A percentile compares a stretch with the other conserved stretches of the same genome.
These are phyloP conservation scores for Urochloa ruziziensis DNA, from an alignment of 176 grass and related monocot genomes.

Conservation along the genomic window DNA sequence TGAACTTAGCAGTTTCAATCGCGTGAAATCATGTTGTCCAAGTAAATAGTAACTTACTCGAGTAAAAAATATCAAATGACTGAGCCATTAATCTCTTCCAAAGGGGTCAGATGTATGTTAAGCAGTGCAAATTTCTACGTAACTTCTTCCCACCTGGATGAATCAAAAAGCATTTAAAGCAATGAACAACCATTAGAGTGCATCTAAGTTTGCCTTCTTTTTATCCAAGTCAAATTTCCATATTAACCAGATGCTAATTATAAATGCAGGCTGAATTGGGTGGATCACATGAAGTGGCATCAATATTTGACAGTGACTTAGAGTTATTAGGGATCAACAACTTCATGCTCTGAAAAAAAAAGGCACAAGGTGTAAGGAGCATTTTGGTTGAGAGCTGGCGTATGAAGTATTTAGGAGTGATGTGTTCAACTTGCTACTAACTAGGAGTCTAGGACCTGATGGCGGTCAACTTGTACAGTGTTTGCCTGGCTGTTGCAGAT, in stretches of 20 bases:
- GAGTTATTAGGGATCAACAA: slow-evolving; percentile 42
- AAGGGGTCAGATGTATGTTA: background rate
- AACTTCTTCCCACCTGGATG: background rate
- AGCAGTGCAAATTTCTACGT: background rate
- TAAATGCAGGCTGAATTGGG: slow-evolving; percentile 56
- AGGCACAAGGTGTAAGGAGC: background rate
- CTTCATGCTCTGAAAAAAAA: slow-evolving; percentile 42
- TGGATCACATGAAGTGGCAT: slow-evolving; percentile 53
- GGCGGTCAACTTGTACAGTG: slow-evolving; percentile 24
- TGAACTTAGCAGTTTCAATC: slow-evolving; percentile 16
- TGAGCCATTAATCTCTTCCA: background rate
- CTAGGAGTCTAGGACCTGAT: slow-evolving; percentile 12
- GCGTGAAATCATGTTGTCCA: background rate
- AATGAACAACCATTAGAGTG: background rate
- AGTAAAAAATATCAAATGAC: background rate
- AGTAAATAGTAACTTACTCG: background rate
- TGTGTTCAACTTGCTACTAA: slow-evolving; percentile 12
- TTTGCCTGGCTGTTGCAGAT: slow-evolving; percentile 3
- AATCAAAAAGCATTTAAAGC: background rate
- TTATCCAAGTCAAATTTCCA: slow-evolving; percentile 7
- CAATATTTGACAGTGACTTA: slow-evolving; percentile 48
- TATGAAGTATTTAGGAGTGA: slow-evolving; percentile 27
- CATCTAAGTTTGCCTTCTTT: background rate
- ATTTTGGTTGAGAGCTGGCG: background rate
- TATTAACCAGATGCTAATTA: background rate